Conservation (phyloP, 2,329 filamentous ascomycete species). For the Colletotrichum australisinense region DNA sequence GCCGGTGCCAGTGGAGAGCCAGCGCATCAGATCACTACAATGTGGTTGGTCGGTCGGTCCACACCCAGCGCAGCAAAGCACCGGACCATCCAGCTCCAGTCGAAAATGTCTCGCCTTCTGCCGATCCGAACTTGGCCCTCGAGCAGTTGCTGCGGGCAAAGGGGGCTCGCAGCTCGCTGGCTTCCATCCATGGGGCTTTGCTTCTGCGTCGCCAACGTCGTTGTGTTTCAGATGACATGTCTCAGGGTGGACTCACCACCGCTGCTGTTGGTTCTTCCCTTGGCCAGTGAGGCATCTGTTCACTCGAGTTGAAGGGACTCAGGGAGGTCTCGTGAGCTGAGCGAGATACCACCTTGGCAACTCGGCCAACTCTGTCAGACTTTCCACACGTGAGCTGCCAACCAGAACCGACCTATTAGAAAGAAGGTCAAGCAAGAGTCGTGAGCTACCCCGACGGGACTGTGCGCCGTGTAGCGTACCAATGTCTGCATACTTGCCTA, state of each 20-base stretch:
- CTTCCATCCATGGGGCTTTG: not conserved
- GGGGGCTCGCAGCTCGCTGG: not conserved
- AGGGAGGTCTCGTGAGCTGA: not conserved
- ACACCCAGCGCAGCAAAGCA: not conserved
- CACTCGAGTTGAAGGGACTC: no score
- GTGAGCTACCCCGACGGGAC: no score
- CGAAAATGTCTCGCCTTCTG: not conserved
- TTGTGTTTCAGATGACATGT: slow-evolving; percentile 3
- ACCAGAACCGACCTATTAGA: not conserved
- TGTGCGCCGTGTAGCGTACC: not conserved
- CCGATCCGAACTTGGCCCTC: slow-evolving; percentile 2
- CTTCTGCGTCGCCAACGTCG: not conserved
- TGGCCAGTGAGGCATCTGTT: not conserved
- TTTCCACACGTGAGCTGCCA: not conserved
- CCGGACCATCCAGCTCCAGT: not conserved
- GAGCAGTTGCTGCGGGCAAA: not conserved
- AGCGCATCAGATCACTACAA: not conserved
- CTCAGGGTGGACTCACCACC: not conserved
- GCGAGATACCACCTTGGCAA: not conserved
- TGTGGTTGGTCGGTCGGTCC: not conserved
- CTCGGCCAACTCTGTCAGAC: not conserved
- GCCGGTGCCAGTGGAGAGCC: not conserved
- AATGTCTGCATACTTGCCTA: not conserved
- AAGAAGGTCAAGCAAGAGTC: not conserved
- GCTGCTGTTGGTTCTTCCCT: not conserved